These are phyloP conservation scores for Mychonastes homosphaera DNA, from an alignment of 139 green algal species.

Conservation along the genomic window DNA sequence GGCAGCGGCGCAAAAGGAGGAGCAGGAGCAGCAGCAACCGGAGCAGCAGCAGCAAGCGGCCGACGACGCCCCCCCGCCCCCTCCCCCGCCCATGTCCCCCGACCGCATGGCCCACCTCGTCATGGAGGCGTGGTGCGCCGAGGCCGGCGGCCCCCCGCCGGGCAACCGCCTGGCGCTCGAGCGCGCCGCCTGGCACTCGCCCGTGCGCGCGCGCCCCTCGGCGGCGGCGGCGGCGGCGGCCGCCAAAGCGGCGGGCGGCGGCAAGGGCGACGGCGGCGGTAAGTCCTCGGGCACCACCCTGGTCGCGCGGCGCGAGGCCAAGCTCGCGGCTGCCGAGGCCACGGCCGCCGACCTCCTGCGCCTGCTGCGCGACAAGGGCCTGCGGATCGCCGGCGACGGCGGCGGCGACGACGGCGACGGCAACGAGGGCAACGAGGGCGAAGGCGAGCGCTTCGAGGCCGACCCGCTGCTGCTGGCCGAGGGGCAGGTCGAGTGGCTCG, in stretches of 20 bases:
- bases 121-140: conserved; percentile 69
- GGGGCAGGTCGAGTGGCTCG: no score
- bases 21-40: no score
- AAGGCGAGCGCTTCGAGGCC: conserved; percentile 61
- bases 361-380: conserved; percentile 48
- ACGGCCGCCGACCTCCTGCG: conserved; percentile 27
- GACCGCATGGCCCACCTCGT: conserved; percentile 54
- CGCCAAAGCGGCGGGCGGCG: not conserved
- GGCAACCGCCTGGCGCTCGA: conserved; percentile 71
- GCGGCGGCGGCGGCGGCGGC: not conserved
- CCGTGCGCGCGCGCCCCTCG: conserved; percentile 8
- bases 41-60: not conserved
- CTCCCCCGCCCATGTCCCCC: conserved; percentile 39
- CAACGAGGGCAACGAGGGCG: conserved; percentile 48
- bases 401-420: conserved; percentile 25
- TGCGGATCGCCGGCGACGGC: conserved; percentile 37
- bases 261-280: not conserved
- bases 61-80: not conserved
- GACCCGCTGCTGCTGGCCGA: conserved; percentile 50
- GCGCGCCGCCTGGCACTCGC: conserved; percentile 60
- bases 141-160: conserved; percentile 47
- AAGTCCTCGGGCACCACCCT: not conserved
- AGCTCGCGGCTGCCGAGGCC: conserved; percentile 21
- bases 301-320: not conserved
- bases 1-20: no score